These are phyloP conservation scores for Gracilaria caudata DNA, from an alignment of 23 red algal species.

Conservation along the genomic window DNA sequence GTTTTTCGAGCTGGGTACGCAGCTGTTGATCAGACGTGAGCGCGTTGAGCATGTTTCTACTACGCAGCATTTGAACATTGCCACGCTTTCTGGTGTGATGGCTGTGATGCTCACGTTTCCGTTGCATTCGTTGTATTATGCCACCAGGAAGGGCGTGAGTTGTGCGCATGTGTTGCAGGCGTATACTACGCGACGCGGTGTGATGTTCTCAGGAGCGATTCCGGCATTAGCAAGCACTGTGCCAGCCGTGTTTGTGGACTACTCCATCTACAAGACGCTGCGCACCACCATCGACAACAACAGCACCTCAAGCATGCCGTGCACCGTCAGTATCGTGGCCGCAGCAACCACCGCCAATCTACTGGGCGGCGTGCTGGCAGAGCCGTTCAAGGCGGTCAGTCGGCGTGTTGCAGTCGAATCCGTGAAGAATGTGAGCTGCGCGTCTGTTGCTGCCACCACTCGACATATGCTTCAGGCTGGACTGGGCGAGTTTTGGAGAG, in stretches of 20 bases:
- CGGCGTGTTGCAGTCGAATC: conserved; percentile 40
- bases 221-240: conserved; percentile 34
- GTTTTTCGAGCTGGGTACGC: conserved; percentile 31
- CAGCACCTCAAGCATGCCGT: neutral
- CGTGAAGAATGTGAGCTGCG: neutral
- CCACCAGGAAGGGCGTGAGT: conserved; percentile 32
- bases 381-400: conserved; percentile 68
- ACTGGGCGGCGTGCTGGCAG: conserved; percentile 30
- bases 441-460: conserved; percentile 5
- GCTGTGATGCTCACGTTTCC: conserved; percentile 42
- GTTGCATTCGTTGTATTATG: conserved; percentile 46
- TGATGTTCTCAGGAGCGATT: conserved; percentile 57
- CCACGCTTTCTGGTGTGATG: conserved; percentile 14
- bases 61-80: conserved; percentile 20
- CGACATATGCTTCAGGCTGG: conserved; percentile 26
- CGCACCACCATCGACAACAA: conserved; percentile 14
- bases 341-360: conserved; percentile 47
- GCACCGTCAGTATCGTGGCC: conserved; percentile 22
- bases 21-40: neutral
- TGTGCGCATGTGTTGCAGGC: conserved; percentile 3
- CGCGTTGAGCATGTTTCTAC: neutral
- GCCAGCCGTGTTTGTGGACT: conserved; percentile 54
- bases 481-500: conserved; percentile 64
- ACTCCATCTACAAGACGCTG: conserved; percentile 50
- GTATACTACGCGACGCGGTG: neutral